These are phyloP conservation scores for Allium fistulosum DNA, from an alignment of 106 monocot genomes.

Conservation along the genomic window DNA sequence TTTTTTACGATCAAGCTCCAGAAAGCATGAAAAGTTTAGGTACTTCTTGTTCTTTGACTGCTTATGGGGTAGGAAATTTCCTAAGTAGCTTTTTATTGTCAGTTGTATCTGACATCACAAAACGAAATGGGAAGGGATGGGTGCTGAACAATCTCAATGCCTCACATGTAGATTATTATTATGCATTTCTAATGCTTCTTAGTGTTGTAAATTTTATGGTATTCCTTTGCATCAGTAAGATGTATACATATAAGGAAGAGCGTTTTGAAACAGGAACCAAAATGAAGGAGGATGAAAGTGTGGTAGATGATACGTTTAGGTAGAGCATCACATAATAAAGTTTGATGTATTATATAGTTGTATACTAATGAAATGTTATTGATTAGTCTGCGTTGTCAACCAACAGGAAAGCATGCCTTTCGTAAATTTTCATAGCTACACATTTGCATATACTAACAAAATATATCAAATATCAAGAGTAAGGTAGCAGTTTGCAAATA, in stretches of 20 bases:
- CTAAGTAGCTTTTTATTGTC: slow-evolving; percentile 61
- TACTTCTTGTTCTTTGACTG: slow-evolving; percentile 48
- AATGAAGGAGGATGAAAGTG: not conserved
- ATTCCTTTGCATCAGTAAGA: slow-evolving; percentile 17
- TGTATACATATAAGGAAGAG: slow-evolving; percentile 6
- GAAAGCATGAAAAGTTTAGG: slow-evolving; percentile 44
- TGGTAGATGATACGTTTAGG: not conserved
- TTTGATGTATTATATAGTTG: too few relatives aligned
- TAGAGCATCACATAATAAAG: not conserved
- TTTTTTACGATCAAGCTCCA: slow-evolving; percentile 54
- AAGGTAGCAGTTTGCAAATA: too few relatives aligned
- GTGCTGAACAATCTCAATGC: slow-evolving; percentile 59
- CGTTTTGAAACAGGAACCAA: not conserved
- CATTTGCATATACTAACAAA: too few relatives aligned
- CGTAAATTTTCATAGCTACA: too few relatives aligned
- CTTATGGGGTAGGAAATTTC: slow-evolving; percentile 60
- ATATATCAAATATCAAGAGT: too few relatives aligned
- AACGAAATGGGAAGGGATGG: slow-evolving; percentile 42
- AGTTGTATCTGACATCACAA: slow-evolving; percentile 27
- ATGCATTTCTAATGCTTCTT: slow-evolving; percentile 48
- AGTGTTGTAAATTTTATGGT: slow-evolving; percentile 36
- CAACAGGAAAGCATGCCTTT: too few relatives aligned
- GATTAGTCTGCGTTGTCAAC: too few relatives aligned
- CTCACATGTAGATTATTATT: slow-evolving; percentile 65
- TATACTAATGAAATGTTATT: too few relatives aligned